phyloP scores from a whole-genome alignment of 495 filamentous ascomycete species.

The Hypoxylon fragiforme region DNA sequence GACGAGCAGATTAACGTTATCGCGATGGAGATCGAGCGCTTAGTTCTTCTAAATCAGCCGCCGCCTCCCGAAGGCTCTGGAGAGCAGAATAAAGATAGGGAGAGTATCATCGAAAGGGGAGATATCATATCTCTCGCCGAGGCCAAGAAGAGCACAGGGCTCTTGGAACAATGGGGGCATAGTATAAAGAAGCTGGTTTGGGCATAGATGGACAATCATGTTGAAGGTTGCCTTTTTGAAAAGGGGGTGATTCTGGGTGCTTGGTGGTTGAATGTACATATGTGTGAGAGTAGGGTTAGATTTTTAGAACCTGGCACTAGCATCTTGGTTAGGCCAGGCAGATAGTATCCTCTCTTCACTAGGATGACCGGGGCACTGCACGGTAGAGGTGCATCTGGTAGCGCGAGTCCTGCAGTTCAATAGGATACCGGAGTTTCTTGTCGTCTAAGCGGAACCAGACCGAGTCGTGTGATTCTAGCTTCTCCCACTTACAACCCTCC shows the following conservation, averaged over 20 bases:
- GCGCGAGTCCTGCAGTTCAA: slow-evolving; percentile 88
- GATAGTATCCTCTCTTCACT: slow-evolving; percentile 5
- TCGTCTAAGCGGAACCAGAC: slow-evolving; percentile 77
- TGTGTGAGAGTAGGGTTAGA: slow-evolving; percentile 4
- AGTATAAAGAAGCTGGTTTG: slow-evolving; percentile 90
- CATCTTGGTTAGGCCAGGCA: too few relatives aligned
- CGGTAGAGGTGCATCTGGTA: slow-evolving; percentile 86
- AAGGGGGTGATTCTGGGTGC: too few relatives aligned
- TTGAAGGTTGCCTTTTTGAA: too few relatives aligned
- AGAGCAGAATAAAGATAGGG: slow-evolving; percentile 35
- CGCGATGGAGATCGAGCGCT: slow-evolving; percentile 61
- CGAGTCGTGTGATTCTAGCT: slow-evolving; percentile 70
- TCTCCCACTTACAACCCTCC: slow-evolving; percentile 63
- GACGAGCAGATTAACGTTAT: slow-evolving; percentile 70
- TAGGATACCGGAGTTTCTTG: slow-evolving; percentile 71
- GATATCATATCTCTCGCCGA: slow-evolving; percentile 83
- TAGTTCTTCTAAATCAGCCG: slow-evolving; percentile 44
- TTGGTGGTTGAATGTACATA: background rate
- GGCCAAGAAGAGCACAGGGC: slow-evolving; percentile 83
- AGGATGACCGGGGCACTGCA: slow-evolving; percentile 12
- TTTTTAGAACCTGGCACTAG: too few relatives aligned
- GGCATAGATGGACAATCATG: slow-evolving; percentile 69
- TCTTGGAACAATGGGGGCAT: slow-evolving; percentile 83
- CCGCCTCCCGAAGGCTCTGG: slow-evolving; percentile 23
- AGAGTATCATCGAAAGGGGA: slow-evolving; percentile 61